Evolutionary conservation across 1,139 yeast species (phyloP).

Genomic region (Saccharomyces hybrid): DNA sequence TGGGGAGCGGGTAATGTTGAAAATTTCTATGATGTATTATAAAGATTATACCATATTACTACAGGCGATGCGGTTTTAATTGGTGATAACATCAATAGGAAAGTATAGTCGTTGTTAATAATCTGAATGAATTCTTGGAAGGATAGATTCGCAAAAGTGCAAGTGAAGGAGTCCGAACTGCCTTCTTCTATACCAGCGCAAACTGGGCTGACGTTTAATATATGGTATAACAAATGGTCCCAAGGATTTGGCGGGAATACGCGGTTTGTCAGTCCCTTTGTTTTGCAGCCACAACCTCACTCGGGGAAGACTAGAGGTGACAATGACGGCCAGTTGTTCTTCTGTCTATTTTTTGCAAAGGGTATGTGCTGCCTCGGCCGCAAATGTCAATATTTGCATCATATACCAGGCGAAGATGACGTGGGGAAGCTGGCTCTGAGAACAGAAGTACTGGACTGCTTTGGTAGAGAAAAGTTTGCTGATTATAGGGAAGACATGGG

Average conservation of each 20-base stretch:
- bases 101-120: too few species aligned
- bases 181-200: constrained; percentile 67
- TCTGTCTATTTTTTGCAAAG: constrained; percentile 81
- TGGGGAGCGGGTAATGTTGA: too few species aligned
- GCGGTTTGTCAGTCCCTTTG: constrained; percentile 40
- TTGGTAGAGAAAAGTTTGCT: constrained; percentile 82
- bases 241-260: constrained; percentile 47
- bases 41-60: too few species aligned
- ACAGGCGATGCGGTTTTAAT: too few species aligned
- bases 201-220: constrained; percentile 71
- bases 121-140: too few species aligned
- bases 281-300: constrained; percentile 45
- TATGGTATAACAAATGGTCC: constrained; percentile 87
- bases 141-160: constrained; percentile 55
- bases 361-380: constrained; percentile 81
- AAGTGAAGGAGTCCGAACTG: constrained; percentile 59
- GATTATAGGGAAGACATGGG: constrained; percentile 89
- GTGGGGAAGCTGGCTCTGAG: constrained; percentile 43
- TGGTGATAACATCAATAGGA: too few species aligned
- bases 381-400: constrained; percentile 68
- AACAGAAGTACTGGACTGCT: constrained; percentile 56
- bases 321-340: constrained; percentile 34
- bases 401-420: constrained; percentile 55
- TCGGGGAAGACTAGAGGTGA: constrained; percentile 69
- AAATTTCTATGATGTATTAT: too few species aligned